Conservation (phyloP, 2,329 filamentous ascomycete species). For the Pestalotiopsis sp. region DNA sequence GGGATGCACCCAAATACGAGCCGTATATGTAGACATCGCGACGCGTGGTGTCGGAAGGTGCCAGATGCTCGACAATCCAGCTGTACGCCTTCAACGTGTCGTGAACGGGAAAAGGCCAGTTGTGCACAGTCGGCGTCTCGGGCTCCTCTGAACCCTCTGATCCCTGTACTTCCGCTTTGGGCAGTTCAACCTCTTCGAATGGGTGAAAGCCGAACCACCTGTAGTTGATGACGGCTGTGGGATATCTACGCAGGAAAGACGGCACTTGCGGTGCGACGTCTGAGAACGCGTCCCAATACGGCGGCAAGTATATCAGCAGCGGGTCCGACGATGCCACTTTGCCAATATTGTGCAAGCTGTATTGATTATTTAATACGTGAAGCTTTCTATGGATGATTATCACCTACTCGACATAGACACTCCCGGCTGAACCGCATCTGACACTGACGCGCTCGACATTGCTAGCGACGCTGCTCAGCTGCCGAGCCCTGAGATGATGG, state of each 20-base stretch:
- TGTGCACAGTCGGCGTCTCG: conserved; percentile 25
- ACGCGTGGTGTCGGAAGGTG: conserved; percentile 35
- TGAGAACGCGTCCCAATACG: conserved; percentile 39
- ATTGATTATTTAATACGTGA: not conserved
- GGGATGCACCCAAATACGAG: conserved; percentile 59
- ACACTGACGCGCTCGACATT: conserved; percentile 47
- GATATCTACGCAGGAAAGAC: conserved; percentile 35
- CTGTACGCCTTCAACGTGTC: conserved; percentile 58
- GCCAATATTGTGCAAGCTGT: conserved; percentile 52
- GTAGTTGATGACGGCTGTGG: conserved; percentile 60
- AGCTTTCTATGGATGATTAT: not conserved
- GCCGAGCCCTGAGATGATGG: conserved; percentile 18
- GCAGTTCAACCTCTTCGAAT: conserved; percentile 19
- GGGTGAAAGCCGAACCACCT: conserved; percentile 48
- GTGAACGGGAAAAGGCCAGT: conserved; percentile 62
- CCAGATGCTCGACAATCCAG: conserved; percentile 52
- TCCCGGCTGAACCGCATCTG: conserved; percentile 51
- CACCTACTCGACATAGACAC: conserved; percentile 54
- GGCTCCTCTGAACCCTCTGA: conserved; percentile 6
- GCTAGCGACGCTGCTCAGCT: conserved; percentile 24
- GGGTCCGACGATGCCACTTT: conserved; percentile 41
- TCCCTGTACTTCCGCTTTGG: not conserved
- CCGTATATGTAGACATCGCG: conserved; percentile 56
- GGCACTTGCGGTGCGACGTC: conserved; percentile 34
- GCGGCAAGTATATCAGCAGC: conserved; percentile 59